Conservation (phyloP, 805 yeast species). For the Myxozyma melibiosi region DNA sequence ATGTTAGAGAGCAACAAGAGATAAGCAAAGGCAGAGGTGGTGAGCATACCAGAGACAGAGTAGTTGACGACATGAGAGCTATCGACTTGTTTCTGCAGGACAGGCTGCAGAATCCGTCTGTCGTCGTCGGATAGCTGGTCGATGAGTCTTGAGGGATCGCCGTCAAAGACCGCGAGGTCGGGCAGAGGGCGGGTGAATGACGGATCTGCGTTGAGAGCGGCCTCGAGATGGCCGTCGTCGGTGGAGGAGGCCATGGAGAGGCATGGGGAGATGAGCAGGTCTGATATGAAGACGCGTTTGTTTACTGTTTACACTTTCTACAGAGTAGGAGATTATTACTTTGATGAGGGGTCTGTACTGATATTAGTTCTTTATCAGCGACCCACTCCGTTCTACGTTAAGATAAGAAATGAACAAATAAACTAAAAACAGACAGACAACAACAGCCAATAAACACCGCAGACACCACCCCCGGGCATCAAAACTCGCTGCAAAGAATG, state of each 20-base stretch:
- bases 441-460: too few relatives aligned
- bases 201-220: constrained; percentile 18
- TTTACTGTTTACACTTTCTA: too few relatives aligned
- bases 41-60: constrained; percentile 12
- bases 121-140: constrained; percentile 20
- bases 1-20: neutral
- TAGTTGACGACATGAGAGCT: constrained; percentile 9
- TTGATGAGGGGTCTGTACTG: neutral
- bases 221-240: constrained; percentile 7
- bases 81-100: constrained; percentile 7
- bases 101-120: constrained; percentile 15
- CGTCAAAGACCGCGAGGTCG: constrained; percentile 9
- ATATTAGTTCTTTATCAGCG: too few relatives aligned
- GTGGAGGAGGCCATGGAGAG: neutral
- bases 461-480: too few relatives aligned
- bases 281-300: too few relatives aligned
- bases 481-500: too few relatives aligned
- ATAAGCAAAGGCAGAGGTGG: neutral
- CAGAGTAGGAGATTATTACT: too few relatives aligned
- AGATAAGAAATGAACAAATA: too few relatives aligned
- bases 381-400: too few relatives aligned
- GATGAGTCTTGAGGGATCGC: constrained; percentile 16
- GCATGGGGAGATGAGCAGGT: neutral
- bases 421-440: too few relatives aligned
- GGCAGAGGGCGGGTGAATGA: constrained; percentile 25